Base-by-base conservation (phyloP, 805 yeast species). In the Teunomyces stri region DNA sequence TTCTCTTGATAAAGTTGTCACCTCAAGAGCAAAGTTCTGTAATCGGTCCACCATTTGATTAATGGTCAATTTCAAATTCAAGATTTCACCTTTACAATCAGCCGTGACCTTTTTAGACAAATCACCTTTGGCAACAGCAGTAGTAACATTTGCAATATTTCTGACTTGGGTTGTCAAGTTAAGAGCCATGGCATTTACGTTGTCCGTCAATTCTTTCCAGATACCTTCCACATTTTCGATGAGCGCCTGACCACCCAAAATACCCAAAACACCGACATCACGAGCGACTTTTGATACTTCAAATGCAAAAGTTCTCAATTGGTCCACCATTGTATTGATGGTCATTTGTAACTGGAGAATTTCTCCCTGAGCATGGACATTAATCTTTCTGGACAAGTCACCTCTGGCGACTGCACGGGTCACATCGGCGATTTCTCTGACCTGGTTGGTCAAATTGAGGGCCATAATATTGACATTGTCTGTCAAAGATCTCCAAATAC, bases 331-430 rank as follows among this genome's bases (percentile, higher is more conserved):
- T 49, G 90, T 81, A 61, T 89, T 89, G 58, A 88, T 88, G 6
- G 95, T 89, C 71, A 85, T 86, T 63, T 88, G 96, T 51, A 89
- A 75, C 57, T 86, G 92, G 48, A 87, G 72, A 52, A 88, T 89
- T 68, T 88, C 96, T 42, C 96, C 96, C 64, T 89, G 96, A 6
- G 96, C 96, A 65, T 88, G 92, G 11, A 89, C 96, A 62, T 87
- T 87, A 60, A 89, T 88, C 60, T 88, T 87, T 43, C 90, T 72
- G 0, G 90, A 83, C 54, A 88, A 70, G 64, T 88, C 96, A 58
- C 96, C 96, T 50, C 82, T 77, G 5, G 96, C 96, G 9, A 88
- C 96, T 0, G 95, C 95, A 16, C 91, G 75, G 5, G 95, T 89
- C 30, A 88, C 96, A 57, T 87, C 95, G 20, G 95, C 94, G 51